Evolutionary conservation across 352 stramenopile species (phyloP).

Genomic region (Detonula confervacea): DNA sequence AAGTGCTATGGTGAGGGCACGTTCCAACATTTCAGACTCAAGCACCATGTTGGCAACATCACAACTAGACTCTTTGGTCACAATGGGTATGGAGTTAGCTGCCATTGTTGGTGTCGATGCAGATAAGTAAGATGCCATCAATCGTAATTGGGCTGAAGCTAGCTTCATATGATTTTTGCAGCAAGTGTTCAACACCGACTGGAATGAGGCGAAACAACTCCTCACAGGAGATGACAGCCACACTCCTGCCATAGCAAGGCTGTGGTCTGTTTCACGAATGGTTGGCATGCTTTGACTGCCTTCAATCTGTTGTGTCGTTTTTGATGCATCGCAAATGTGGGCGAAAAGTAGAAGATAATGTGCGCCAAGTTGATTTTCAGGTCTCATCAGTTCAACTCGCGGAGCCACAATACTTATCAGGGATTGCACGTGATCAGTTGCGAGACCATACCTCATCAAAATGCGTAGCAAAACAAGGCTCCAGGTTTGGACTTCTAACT

Average conservation of each 20-base stretch:
- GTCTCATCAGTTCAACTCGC: constrained; percentile 42
- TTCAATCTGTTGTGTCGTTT: constrained; percentile 28
- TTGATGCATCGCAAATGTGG: constrained; percentile 52
- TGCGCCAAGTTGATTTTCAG: constrained; percentile 26
- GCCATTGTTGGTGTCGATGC: constrained; percentile 38
- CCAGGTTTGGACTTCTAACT: constrained; percentile 64
- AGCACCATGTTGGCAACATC: constrained; percentile 31
- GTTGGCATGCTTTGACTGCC: constrained; percentile 7
- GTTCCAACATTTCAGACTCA: constrained; percentile 42
- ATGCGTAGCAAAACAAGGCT: constrained; percentile 73
- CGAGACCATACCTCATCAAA: constrained; percentile 78
- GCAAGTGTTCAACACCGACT: constrained; percentile 14
- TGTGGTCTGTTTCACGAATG: constrained; percentile 23
- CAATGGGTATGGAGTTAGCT: constrained; percentile 40
- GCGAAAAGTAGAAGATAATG: constrained; percentile 57
- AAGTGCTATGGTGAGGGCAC: constrained; percentile 43
- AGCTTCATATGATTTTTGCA: constrained; percentile 45
- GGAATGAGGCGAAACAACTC: constrained; percentile 33
- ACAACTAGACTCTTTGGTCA: constrained; percentile 40
- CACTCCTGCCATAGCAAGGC: constrained; percentile 48
- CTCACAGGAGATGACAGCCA: constrained; percentile 57
- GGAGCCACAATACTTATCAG: constrained; percentile 60
- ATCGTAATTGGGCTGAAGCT: constrained; percentile 40
- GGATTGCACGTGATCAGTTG: constrained; percentile 54
- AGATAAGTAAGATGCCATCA: constrained; percentile 57